A percentile compares a stretch with the other conserved stretches of the same genome.
These are phyloP conservation scores for Neofusicoccum parvum DNA, from an alignment of 2,329 filamentous ascomycete species.

Conservation along the genomic window DNA sequence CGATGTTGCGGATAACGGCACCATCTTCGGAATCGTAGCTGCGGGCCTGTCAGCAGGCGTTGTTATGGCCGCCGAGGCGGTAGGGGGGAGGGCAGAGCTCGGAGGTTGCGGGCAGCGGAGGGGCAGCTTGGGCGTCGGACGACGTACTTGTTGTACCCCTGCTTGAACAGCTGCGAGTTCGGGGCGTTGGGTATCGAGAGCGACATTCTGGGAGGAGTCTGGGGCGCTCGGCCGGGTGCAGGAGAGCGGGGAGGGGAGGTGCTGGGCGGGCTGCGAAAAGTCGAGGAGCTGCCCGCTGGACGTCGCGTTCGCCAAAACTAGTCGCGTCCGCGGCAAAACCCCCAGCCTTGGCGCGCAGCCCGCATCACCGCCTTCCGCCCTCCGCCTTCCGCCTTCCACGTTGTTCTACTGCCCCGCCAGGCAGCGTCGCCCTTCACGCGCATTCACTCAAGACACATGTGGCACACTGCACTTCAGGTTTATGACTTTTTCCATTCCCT, in stretches of 20 bases:
- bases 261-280: constrained; percentile 16
- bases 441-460: neutral
- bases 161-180: constrained; percentile 91
- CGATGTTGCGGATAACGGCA: constrained; percentile 96
- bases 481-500: constrained; percentile 3
- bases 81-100: constrained; percentile 18
- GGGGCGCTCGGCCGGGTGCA: neutral
- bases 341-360: constrained; percentile 3
- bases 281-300: constrained; percentile 12
- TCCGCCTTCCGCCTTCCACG: neutral
- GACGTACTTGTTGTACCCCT: constrained; percentile 89
- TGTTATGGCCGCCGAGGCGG: neutral
- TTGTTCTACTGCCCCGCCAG: too few relatives aligned
- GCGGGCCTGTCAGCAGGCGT: constrained; percentile 40
- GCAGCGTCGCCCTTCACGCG: neutral
- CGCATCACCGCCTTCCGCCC: constrained; percentile 6
- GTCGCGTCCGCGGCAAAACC: constrained; percentile 9
- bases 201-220: constrained; percentile 67
- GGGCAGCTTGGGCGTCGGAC: constrained; percentile 23
- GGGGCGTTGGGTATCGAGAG: constrained; percentile 93
- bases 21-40: constrained; percentile 99
- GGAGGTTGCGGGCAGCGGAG: constrained; percentile 25
- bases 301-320: constrained; percentile 21
- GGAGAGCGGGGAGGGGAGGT: neutral
- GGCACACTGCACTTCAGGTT: neutral